Conservation (phyloP, 306 rosid species). For the Lupinus albus region DNA sequence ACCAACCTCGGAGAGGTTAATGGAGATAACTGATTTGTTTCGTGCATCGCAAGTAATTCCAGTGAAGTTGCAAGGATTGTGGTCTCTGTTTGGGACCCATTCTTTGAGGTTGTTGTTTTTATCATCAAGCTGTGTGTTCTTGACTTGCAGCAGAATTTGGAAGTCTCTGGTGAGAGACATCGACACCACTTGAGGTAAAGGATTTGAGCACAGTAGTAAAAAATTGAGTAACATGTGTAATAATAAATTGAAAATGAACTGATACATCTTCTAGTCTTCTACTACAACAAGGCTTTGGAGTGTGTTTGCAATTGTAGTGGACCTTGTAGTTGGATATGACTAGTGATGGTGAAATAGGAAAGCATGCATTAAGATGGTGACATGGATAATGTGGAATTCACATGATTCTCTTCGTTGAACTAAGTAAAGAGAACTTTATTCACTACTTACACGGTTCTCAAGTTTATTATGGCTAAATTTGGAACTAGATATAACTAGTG, state of each 20-base stretch:
- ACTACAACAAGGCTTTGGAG: not conserved
- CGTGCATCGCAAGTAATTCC: conserved; percentile 63
- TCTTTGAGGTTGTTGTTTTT: conserved; percentile 50
- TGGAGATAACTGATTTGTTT: conserved; percentile 46
- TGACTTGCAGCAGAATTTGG: conserved; percentile 61
- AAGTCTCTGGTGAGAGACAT: conserved; percentile 43
- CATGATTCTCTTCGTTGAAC: not conserved
- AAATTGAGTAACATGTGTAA: conserved; percentile 1
- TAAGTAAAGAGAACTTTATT: too few relatives aligned
- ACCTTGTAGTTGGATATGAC: not conserved
- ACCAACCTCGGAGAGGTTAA: conserved; percentile 48
- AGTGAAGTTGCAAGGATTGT: conserved; percentile 66
- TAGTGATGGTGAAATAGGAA: conserved; percentile 14
- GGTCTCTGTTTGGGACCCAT: conserved; percentile 48
- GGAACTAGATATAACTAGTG: not conserved
- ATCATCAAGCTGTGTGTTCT: conserved; percentile 55
- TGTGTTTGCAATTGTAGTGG: not conserved
- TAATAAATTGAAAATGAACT: conserved; percentile 6
- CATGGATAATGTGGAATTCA: conserved; percentile 10
- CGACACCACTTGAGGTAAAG: not conserved
- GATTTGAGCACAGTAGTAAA: not conserved
- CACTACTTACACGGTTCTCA: too few relatives aligned
- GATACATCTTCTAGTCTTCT: conserved; percentile 45
- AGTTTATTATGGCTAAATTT: conserved; percentile 5
- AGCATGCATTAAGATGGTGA: conserved; percentile 40